A percentile compares a stretch with the other conserved stretches of the same genome.
Evolutionary conservation across 129 eudicot species (phyloP).

Genomic region (Flaveria sonorensis): DNA sequence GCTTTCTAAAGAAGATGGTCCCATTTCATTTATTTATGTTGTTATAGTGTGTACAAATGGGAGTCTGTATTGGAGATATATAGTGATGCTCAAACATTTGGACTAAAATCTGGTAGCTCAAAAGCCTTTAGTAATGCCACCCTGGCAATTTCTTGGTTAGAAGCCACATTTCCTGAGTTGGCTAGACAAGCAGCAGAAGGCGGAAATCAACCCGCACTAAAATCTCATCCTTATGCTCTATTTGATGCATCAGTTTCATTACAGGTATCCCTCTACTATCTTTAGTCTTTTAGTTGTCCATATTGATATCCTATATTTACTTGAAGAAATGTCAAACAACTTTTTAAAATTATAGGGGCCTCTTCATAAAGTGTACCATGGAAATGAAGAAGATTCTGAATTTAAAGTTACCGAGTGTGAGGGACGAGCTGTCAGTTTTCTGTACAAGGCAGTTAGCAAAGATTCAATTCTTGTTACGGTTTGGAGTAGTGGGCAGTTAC

Average conservation of each 20-base stretch:
- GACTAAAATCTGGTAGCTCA: constrained; percentile 55
- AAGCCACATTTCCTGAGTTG: constrained; percentile 93
- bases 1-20: not conserved
- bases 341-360: constrained; percentile 63
- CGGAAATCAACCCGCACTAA: constrained; percentile 55
- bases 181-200: constrained; percentile 58
- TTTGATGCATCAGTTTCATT: constrained; percentile 73
- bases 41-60: constrained; percentile 75
- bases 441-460: constrained; percentile 75
- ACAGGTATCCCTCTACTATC: constrained; percentile 63
- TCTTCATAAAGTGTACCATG: constrained; percentile 60
- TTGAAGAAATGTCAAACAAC: not conserved
- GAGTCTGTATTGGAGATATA: constrained; percentile 85
- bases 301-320: not conserved
- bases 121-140: constrained; percentile 65
- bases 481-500: constrained; percentile 90
- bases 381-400: constrained; percentile 46
- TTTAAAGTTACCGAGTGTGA: constrained; percentile 53
- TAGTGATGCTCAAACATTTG: constrained; percentile 74
- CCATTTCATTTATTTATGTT: not conserved
- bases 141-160: constrained; percentile 93
- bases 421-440: constrained; percentile 86
- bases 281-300: not conserved
- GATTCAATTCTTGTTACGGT: constrained; percentile 81
- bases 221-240: constrained; percentile 68